Evolutionary conservation across 2,329 filamentous ascomycete species (phyloP).

Genomic region (Dothideomycetes sp.): DNA sequence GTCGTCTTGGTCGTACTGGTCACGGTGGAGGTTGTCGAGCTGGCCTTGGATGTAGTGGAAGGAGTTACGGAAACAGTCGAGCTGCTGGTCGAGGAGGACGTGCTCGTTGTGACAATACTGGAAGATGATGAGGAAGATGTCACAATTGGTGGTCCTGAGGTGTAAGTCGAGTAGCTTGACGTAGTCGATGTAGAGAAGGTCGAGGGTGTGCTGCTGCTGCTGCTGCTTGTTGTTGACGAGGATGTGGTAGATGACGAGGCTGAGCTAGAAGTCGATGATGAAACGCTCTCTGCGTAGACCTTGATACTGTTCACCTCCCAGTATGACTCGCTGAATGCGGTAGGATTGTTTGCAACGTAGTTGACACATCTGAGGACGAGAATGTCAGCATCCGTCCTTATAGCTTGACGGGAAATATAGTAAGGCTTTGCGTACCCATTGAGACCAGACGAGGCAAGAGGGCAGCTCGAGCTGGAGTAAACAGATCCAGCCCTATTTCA

Average conservation of each 20-base stretch:
- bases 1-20: neutral
- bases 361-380: slow-evolving; percentile 10
- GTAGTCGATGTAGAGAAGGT: neutral
- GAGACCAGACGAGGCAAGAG: slow-evolving; percentile 6
- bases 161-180: neutral
- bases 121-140: neutral
- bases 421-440: neutral
- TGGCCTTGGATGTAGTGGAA: neutral
- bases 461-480: slow-evolving; percentile 7
- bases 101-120: neutral
- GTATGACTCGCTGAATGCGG: slow-evolving; percentile 12
- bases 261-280: neutral
- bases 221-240: too few species aligned
- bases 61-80: neutral
- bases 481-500: slow-evolving; percentile 8
- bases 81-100: neutral
- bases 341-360: slow-evolving; percentile 13
- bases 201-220: neutral
- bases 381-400: neutral
- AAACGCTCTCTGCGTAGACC: slow-evolving; percentile 10
- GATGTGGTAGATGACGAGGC: neutral
- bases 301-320: slow-evolving; percentile 15
- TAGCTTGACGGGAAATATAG: neutral
- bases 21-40: neutral
- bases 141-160: neutral